A percentile compares a stretch with the other conserved stretches of the same genome.
phyloP scores from a whole-genome alignment of 345 rosid genomes.

The Eucalyptus camaldulensis region DNA sequence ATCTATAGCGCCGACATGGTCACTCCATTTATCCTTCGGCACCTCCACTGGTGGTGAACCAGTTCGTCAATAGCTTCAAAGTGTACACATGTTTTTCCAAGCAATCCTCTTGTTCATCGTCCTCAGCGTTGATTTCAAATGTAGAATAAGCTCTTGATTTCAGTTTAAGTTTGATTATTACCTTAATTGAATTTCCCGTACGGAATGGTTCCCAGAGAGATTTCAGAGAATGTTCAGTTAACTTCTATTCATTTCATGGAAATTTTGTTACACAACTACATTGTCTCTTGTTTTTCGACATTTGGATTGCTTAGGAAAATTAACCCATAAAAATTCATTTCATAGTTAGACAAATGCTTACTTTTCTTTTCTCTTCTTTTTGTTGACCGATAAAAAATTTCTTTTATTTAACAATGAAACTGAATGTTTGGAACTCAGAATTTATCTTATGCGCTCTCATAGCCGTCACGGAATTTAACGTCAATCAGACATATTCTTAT shows the following conservation, averaged over 20 bases:
- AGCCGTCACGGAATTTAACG: fast-evolving
- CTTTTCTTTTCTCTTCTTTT: background rate
- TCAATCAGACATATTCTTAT: background rate
- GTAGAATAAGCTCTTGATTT: background rate
- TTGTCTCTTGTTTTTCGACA: background rate
- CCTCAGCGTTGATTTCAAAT: background rate
- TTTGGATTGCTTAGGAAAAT: background rate
- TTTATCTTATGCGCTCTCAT: background rate
- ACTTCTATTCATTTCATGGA: background rate
- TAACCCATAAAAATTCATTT: background rate
- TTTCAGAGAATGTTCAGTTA: background rate
- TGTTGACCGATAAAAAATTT: no score
- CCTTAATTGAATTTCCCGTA: background rate
- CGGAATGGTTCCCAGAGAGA: background rate
- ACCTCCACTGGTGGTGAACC: background rate
- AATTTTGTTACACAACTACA: background rate
- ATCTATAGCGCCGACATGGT: background rate
- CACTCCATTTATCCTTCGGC: background rate
- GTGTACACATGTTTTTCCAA: background rate
- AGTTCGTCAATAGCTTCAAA: background rate
- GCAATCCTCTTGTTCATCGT: background rate
- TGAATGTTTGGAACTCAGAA: background rate
- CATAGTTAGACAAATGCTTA: background rate
- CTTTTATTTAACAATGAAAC: no score
- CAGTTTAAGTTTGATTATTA: background rate